Evolutionary conservation across 805 yeast species (phyloP).

Genomic region (Kuraishia capsulata): DNA sequence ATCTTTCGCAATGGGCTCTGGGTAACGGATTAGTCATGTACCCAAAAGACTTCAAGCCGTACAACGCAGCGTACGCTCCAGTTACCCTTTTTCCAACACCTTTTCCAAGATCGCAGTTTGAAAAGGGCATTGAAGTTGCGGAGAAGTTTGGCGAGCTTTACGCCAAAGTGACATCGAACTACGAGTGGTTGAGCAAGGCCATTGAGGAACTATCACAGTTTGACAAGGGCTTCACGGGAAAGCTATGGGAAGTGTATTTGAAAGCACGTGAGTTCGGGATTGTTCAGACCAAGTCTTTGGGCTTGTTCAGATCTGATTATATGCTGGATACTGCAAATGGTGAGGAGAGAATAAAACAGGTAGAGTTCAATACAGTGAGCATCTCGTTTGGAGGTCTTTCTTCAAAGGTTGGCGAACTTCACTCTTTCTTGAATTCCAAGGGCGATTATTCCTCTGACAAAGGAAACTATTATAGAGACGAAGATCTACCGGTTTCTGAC

Average conservation of each 20-base stretch:
- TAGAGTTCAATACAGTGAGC: constrained; percentile 92
- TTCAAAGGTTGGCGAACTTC: constrained; percentile 68
- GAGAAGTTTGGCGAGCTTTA: constrained; percentile 64
- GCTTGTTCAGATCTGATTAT: constrained; percentile 86
- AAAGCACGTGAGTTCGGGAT: constrained; percentile 39
- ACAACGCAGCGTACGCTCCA: constrained; percentile 62
- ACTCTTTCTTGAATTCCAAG: constrained; percentile 48
- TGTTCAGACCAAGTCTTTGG: constrained; percentile 63
- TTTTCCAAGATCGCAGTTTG: constrained; percentile 59
- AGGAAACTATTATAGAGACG: constrained; percentile 32
- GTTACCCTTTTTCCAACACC: constrained; percentile 89
- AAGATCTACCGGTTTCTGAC: constrained; percentile 51
- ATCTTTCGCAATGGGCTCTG: constrained; percentile 65
- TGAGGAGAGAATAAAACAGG: constrained; percentile 63
- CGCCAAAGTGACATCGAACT: constrained; percentile 50
- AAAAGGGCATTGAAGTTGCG: constrained; percentile 60
- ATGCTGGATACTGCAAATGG: constrained; percentile 49
- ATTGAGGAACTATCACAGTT: constrained; percentile 43
- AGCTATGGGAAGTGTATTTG: constrained; percentile 51
- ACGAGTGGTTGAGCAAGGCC: constrained; percentile 53
- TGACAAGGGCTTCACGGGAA: constrained; percentile 78
- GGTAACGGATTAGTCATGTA: constrained; percentile 79
- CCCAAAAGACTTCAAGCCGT: constrained; percentile 43
- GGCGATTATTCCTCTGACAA: constrained; percentile 44
- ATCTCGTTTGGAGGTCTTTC: constrained; percentile 93